Evolutionary conservation across 1,284 basidiomycete species (phyloP), one percentile per base, ranked within the genome.

Genomic region (Ceratobasidium sp.): DNA sequence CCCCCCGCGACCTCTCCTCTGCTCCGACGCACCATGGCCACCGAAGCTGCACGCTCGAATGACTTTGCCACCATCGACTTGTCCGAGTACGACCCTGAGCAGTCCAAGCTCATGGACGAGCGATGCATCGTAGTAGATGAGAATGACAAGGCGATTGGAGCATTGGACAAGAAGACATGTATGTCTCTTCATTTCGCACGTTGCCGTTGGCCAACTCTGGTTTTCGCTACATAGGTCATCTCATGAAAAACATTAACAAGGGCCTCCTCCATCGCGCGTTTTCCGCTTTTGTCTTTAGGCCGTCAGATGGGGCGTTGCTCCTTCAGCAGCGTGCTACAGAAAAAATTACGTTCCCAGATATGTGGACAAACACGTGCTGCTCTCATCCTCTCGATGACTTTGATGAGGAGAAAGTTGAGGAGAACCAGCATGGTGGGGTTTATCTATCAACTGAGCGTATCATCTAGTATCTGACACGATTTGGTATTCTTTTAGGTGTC

Each of bases 361-460:
- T 98, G 94, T 99, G 97, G 97, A 99, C 97, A 48, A 99, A 99
- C 82, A 99, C 97, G 2, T 99, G 97, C 81, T 99, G 97, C 84
- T 97, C 94, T 36, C 97, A 99, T 79, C 97, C 97, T 18, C 85
- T 99, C 70, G 90, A 93, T 76, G 97, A 99, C 82, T 92, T 96
- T 76, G 89, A 90, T 74, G 85, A 88, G 76, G 90, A 94, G 82
- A 92, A 92, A 80, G 83, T 91, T 10, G 92, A 94, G 83, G 80
- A 86, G 78, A 86, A 90, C 43, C 93, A 97, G 80, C 87, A 89
- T 41, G 96, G 95, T 78, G 34, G 30, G 76, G 30, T 43, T 43
- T 58, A 30, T 58, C 16, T 41, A 32, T 62, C 41, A 10, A n/a
- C n/a, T n/a, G n/a, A n/a, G n/a, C n/a, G n/a, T n/a, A n/a, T n/a